A percentile compares a stretch with the other conserved stretches of the same genome.
Conservation (phyloP, 75 land plant species). For the Pinus taeda region DNA sequence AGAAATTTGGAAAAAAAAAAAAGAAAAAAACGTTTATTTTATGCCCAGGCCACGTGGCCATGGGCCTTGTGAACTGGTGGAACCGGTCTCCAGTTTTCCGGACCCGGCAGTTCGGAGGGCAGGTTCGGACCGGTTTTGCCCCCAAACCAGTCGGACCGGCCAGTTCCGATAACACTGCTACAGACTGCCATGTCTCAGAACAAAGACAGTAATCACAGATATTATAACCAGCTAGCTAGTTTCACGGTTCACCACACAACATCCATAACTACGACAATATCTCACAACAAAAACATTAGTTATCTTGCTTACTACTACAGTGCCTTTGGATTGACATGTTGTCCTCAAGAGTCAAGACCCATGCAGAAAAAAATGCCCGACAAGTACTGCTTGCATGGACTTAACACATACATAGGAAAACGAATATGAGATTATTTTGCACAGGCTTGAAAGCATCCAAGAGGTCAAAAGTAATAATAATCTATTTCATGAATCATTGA, state of each 20-base stretch:
- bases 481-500: not conserved
- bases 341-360: not conserved
- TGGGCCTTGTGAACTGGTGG: no score
- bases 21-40: no score
- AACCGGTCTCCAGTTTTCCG: no score
- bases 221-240: conserved; percentile 3
- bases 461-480: not conserved
- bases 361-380: not conserved
- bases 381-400: not conserved
- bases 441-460: not conserved
- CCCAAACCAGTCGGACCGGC: no score
- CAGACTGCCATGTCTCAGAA: not conserved
- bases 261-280: not conserved
- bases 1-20: no score
- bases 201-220: not conserved
- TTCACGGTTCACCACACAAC: not conserved
- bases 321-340: not conserved
- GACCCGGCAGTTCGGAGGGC: no score
- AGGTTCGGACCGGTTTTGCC: no score
- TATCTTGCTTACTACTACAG: not conserved
- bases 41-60: no score
- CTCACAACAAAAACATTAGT: not conserved
- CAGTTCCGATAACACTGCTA: no score
- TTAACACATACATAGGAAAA: not conserved
- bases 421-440: not conserved